A percentile compares a stretch with the other conserved stretches of the same genome.
phyloP scores from a whole-genome alignment of 73 alveolate genomes.

The Tetrahymena borealis region DNA sequence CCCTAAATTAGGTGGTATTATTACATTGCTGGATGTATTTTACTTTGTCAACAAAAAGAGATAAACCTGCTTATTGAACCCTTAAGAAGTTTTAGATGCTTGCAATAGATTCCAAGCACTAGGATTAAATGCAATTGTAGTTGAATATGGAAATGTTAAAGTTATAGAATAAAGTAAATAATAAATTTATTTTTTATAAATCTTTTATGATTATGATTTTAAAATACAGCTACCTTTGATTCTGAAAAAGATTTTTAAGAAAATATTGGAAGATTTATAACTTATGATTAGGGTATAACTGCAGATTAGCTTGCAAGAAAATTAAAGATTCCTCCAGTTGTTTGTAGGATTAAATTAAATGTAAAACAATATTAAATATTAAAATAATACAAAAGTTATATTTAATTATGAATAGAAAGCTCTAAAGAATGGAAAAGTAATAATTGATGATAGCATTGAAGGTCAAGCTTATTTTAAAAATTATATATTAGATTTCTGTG shows the following conservation, averaged over 20 bases:
- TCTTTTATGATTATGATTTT: neutral
- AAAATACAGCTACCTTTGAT: slow-evolving; percentile 12
- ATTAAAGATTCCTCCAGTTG: slow-evolving; percentile 10
- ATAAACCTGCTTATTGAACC: neutral
- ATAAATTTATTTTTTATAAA: neutral
- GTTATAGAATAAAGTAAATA: slow-evolving; percentile 29
- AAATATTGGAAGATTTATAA: slow-evolving; percentile 9
- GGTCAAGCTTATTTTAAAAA: neutral
- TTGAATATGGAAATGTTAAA: slow-evolving; percentile 15
- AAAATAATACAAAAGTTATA: neutral
- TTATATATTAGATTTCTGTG: neutral
- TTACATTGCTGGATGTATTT: slow-evolving; percentile 24
- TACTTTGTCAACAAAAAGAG: slow-evolving; percentile 32
- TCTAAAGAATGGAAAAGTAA: neutral
- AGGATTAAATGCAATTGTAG: slow-evolving; percentile 7
- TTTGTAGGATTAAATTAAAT: slow-evolving; percentile 8
- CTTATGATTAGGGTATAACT: slow-evolving; percentile 8
- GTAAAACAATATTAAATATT: neutral
- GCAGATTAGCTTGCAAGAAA: slow-evolving; percentile 23
- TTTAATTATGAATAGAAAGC: neutral
- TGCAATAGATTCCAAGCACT: slow-evolving; percentile 2
- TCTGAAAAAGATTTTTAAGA: slow-evolving; percentile 26
- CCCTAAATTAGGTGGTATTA: slow-evolving; percentile 40
- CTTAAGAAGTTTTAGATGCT: slow-evolving; percentile 32
- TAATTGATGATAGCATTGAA: slow-evolving; percentile 28